Percentiles rank a stretch among this genome's conserved stretches.
These are phyloP conservation scores for Stentor coeruleus DNA, from an alignment of 73 alveolate species.

Conservation along the genomic window DNA sequence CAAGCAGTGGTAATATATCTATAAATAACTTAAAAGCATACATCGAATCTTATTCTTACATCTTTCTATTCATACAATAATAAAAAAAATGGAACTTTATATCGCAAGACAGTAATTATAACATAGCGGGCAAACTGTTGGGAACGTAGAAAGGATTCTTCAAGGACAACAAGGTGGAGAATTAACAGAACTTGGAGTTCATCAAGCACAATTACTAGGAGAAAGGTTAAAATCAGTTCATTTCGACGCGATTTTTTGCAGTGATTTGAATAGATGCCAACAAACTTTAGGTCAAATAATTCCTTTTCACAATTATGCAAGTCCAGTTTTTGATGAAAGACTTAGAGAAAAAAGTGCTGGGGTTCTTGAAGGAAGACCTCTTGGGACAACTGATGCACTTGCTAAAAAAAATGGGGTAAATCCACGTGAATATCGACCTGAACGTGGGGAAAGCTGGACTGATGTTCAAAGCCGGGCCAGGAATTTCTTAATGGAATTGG, in stretches of 20 bases:
- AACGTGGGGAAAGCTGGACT: constrained; percentile 53
- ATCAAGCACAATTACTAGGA: constrained; percentile 4
- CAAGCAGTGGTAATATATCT: neutral
- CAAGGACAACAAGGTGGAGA: constrained; percentile 31
- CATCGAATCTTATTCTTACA: no score
- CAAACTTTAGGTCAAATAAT: neutral
- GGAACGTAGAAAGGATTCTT: constrained; percentile 22
- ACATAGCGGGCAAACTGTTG: constrained; percentile 29
- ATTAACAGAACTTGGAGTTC: constrained; percentile 13
- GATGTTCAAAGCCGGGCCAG: neutral
- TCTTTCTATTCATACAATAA: no score
- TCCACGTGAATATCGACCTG: constrained; percentile 51
- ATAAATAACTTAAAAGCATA: no score
- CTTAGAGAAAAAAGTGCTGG: constrained; percentile 28
- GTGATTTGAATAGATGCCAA: constrained; percentile 6
- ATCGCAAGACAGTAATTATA: neutral
- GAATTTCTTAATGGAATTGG: neutral
- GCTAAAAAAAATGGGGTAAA: constrained; percentile 15
- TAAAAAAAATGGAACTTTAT: neutral
- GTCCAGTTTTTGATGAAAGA: neutral
- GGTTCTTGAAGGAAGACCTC: constrained; percentile 25
- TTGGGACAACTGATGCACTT: neutral
- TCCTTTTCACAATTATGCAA: constrained; percentile 3
- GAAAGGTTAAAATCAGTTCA: neutral
- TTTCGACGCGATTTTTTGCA: neutral